Evolutionary conservation across 306 rosid species (phyloP).

Genomic region (Citrullus amarus): DNA sequence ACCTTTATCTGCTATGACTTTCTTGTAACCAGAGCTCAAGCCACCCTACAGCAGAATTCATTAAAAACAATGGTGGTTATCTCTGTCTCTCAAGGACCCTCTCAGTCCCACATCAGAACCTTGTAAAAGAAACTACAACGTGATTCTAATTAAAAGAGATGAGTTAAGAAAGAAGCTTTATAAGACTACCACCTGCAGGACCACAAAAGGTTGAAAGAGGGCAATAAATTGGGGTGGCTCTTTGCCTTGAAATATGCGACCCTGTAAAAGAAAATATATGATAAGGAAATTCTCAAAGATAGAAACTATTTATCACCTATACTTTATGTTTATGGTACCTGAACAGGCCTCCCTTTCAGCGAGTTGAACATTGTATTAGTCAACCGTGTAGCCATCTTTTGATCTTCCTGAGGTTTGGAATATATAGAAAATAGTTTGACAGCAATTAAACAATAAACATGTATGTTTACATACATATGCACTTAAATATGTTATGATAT

Average conservation of each 20-base stretch:
- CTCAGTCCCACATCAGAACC: constrained; percentile 8
- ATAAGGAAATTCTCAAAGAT: not conserved
- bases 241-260: constrained; percentile 77
- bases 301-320: not conserved
- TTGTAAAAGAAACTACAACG: not conserved
- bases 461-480: not conserved
- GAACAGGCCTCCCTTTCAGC: constrained; percentile 96
- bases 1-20: constrained; percentile 51
- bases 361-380: constrained; percentile 84
- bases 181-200: constrained; percentile 58
- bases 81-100: not conserved
- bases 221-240: constrained; percentile 93
- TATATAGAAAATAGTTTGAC: not conserved
- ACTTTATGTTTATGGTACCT: constrained; percentile 36
- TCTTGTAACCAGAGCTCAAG: constrained; percentile 81
- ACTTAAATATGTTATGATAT: not conserved
- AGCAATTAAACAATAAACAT: not conserved
- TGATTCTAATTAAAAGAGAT: not conserved
- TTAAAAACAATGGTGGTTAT: not conserved
- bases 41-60: constrained; percentile 64
- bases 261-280: constrained; percentile 37
- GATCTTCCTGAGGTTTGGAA: constrained; percentile 68
- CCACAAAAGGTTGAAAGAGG: constrained; percentile 88
- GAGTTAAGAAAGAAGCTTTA: constrained; percentile 7
- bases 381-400: constrained; percentile 71